Evolutionary conservation across 2,329 filamentous ascomycete genomes (phyloP).

Genomic region (Colletotrichum phormii): DNA sequence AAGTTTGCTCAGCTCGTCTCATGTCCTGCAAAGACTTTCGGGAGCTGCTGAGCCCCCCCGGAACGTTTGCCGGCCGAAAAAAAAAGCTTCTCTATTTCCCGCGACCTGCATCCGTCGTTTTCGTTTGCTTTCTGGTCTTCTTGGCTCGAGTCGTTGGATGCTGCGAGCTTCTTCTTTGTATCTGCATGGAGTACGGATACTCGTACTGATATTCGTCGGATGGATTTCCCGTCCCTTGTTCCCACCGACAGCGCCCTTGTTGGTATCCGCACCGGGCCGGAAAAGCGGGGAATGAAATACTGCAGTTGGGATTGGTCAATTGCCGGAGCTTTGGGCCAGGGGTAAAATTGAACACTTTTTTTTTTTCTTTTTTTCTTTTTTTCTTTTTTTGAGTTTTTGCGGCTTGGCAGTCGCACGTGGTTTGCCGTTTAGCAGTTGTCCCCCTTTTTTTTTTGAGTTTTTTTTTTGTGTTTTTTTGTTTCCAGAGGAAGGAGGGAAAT

Average conservation of each 20-base stretch:
- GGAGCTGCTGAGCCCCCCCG: not conserved
- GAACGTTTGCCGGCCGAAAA: not conserved
- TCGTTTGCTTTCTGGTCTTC: not conserved
- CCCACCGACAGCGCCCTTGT: conserved; percentile 15
- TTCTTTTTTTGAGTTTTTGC: not conserved
- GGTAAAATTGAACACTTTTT: not conserved
- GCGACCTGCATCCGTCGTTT: not conserved
- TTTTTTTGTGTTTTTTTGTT: too few species aligned
- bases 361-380: too few species aligned
- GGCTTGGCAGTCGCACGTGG: not conserved
- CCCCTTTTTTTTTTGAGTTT: not conserved
- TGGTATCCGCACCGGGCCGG: conserved; percentile 30
- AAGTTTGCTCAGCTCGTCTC: not conserved
- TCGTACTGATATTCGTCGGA: too few species aligned
- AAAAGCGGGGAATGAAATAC: not conserved
- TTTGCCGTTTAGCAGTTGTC: not conserved
- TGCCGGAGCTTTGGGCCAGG: conserved; percentile 11
- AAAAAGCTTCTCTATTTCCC: not conserved
- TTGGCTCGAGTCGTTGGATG: not conserved
- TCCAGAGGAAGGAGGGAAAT: not conserved
- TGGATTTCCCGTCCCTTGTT: conserved; percentile 22
- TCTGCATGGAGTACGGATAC: too few species aligned
- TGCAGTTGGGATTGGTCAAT: conserved; percentile 27
- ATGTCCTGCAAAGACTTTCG: not conserved
- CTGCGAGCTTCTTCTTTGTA: not conserved